phyloP scores from a whole-genome alignment of 2,329 filamentous ascomycete species.

The Cytospora piceae region DNA sequence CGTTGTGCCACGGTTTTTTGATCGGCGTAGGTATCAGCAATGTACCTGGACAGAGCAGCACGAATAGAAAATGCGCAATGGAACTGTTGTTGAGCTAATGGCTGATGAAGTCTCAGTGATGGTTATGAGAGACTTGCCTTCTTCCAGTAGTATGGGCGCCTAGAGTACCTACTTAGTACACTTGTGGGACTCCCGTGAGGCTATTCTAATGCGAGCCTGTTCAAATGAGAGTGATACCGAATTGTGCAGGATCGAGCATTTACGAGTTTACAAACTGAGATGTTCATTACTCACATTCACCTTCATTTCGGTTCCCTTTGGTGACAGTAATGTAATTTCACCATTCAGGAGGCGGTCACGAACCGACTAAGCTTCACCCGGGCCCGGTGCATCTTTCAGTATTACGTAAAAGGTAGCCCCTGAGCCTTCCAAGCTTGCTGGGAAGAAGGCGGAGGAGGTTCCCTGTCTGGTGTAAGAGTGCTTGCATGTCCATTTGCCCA shows the following conservation, averaged over 20 bases:
- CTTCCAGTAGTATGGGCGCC: not conserved
- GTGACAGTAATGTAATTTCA: conserved; percentile 17
- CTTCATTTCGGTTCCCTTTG: conserved; percentile 23
- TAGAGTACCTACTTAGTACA: not conserved
- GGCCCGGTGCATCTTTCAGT: not conserved
- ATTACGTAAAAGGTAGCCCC: not conserved
- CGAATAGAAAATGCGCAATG: conserved; percentile 6
- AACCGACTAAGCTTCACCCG: not conserved
- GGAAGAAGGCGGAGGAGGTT: not conserved
- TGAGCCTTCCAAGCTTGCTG: conserved; percentile 2
- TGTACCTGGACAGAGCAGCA: conserved; percentile 7
- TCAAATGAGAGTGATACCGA: not conserved
- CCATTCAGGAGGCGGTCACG: conserved; percentile 19
- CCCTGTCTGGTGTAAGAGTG: not conserved
- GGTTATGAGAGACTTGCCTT: not conserved
- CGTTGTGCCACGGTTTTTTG: not conserved
- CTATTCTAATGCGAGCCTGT: not conserved
- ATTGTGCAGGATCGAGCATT: not conserved
- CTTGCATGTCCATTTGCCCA: not conserved
- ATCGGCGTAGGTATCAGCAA: conserved; percentile 13
- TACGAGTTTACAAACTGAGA: conserved; percentile 6
- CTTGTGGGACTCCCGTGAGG: not conserved
- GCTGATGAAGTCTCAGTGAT: not conserved
- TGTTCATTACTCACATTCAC: conserved; percentile 8
- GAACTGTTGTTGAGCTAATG: not conserved